These are phyloP conservation scores for Cercospora zeina DNA, from an alignment of 2,329 filamentous ascomycete species.

Conservation along the genomic window DNA sequence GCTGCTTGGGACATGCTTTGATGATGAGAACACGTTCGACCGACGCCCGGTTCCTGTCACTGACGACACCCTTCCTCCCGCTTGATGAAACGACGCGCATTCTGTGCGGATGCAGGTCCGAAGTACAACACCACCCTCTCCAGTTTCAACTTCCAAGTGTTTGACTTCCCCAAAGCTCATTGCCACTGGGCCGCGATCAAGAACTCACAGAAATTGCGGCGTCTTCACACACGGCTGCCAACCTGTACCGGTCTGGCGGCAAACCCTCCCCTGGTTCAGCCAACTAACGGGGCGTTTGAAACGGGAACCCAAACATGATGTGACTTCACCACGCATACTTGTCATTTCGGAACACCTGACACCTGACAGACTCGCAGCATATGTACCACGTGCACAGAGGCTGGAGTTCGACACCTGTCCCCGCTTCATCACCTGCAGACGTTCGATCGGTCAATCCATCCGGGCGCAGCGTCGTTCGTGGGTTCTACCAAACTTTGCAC, in stretches of 20 bases:
- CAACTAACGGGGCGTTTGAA: neutral
- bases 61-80: neutral
- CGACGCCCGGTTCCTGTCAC: too few relatives aligned
- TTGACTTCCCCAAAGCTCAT: neutral
- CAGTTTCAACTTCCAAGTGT: neutral
- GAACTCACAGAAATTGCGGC: neutral
- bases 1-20: neutral
- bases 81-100: neutral
- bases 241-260: neutral
- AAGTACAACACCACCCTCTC: neutral
- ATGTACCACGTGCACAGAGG: neutral
- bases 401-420: slow-evolving; percentile 10
- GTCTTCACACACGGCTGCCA: neutral
- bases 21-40: neutral
- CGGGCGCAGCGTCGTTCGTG: neutral
- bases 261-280: neutral
- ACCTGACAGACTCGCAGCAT: neutral
- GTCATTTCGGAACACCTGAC: slow-evolving; percentile 4
- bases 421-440: neutral
- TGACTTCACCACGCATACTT: neutral
- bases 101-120: neutral
- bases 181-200: neutral
- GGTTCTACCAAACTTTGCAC: neutral
- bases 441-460: neutral
- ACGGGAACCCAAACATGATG: neutral